Evolutionary conservation across 768 basidiomycete species (phyloP).

Genomic region (Calocera cornea): DNA sequence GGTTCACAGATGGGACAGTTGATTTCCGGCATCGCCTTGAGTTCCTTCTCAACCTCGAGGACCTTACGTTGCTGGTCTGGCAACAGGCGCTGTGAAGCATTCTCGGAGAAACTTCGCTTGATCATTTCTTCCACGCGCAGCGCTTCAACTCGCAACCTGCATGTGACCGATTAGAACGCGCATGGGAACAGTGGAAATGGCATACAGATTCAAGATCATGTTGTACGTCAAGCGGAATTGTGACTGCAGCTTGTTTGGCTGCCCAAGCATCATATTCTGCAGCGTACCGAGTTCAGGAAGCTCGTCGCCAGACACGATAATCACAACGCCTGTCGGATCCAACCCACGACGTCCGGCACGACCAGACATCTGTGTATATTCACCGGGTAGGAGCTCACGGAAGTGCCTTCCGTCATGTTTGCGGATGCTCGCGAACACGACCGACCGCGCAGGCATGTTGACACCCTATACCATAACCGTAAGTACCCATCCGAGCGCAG

Average conservation of each 20-base stretch:
- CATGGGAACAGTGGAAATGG: neutral
- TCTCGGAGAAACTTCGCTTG: constrained; percentile 96
- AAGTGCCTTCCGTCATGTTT: constrained; percentile 93
- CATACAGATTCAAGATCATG: constrained; percentile 82
- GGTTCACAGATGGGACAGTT: constrained; percentile 52
- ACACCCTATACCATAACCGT: constrained; percentile 52
- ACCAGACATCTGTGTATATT: constrained; percentile 99
- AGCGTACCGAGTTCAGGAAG: constrained; percentile 76
- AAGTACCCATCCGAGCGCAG: neutral
- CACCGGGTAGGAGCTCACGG: constrained; percentile 78
- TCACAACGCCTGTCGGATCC: constrained; percentile 89
- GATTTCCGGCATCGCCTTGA: constrained; percentile 50
- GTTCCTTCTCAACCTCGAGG: constrained; percentile 61
- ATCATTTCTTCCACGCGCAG: constrained; percentile 98
- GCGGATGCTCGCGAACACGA: constrained; percentile 86
- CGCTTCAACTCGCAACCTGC: constrained; percentile 73
- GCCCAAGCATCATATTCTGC: constrained; percentile 86
- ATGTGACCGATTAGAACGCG: neutral
- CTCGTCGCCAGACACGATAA: constrained; percentile 71
- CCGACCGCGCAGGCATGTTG: constrained; percentile 97
- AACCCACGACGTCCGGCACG: constrained; percentile 92
- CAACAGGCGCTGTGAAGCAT: constrained; percentile 78
- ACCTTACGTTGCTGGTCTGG: constrained; percentile 90
- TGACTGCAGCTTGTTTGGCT: constrained; percentile 78
- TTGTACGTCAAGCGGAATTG: constrained; percentile 98